phyloP scores from a whole-genome alignment of 1,284 basidiomycete genomes.

The Lentinula novae-zelandiae region DNA sequence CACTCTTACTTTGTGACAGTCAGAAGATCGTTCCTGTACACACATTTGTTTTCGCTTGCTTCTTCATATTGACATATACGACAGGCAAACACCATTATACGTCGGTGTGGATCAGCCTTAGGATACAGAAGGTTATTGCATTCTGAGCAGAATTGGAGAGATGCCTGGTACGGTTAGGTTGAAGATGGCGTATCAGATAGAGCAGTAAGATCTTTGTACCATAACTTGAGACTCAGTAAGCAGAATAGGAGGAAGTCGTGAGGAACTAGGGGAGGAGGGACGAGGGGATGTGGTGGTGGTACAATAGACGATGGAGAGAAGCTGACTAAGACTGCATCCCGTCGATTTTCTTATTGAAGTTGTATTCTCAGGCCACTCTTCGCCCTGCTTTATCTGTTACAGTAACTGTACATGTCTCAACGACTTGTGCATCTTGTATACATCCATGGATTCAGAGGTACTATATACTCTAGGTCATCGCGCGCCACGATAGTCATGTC shows the following conservation, averaged over 20 bases:
- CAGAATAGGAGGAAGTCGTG: too few relatives aligned
- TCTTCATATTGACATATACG: conserved; percentile 91
- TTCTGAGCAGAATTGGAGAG: conserved; percentile 85
- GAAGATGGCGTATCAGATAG: neutral
- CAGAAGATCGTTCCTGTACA: conserved; percentile 92
- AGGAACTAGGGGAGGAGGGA: too few relatives aligned
- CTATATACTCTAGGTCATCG: conserved; percentile 1
- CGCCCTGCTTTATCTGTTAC: too few relatives aligned
- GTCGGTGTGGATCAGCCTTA: conserved; percentile 82
- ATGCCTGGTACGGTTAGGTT: conserved; percentile 43
- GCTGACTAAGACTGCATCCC: neutral
- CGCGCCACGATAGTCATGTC: conserved; percentile 11
- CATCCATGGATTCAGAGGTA: conserved; percentile 54
- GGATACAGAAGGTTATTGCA: conserved; percentile 96
- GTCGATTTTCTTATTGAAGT: too few relatives aligned
- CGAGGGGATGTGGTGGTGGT: neutral
- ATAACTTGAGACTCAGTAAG: neutral
- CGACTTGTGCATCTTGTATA: conserved; percentile 46
- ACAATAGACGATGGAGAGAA: neutral
- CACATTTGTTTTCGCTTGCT: conserved; percentile 82
- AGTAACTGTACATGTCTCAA: conserved; percentile 7
- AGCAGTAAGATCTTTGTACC: neutral
- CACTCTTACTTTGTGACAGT: conserved; percentile 85
- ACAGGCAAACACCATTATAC: conserved; percentile 90
- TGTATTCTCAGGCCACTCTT: too few relatives aligned